Percentiles rank a stretch among this genome's conserved stretches.
Evolutionary conservation across 177 flowering plant genomes (phyloP).

Genomic region (Tripterygium wilfordii): DNA sequence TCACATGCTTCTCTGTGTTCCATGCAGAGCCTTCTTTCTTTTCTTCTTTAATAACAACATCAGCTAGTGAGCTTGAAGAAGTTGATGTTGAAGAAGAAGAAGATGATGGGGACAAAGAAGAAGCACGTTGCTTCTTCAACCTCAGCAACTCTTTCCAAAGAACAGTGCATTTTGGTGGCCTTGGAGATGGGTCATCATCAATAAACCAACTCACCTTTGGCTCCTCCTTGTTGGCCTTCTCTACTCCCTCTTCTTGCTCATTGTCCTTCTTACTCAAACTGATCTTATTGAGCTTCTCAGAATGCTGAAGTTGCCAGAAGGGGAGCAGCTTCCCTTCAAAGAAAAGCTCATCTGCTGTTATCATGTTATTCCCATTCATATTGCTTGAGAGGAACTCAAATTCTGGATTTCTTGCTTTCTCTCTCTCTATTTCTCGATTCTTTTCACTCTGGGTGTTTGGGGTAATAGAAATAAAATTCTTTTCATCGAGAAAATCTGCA

Average conservation of each 20-base stretch:
- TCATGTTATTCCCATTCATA: conserved; percentile 28
- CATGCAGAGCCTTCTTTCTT: conserved; percentile 28
- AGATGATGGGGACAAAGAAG: conserved; percentile 34
- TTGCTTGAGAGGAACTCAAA: conserved; percentile 74
- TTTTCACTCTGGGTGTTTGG: no score
- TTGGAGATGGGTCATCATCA: conserved; percentile 87
- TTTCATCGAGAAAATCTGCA: conserved; percentile 56
- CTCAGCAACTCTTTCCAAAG: conserved; percentile 79
- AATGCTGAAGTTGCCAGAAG: conserved; percentile 57
- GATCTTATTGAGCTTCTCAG: conserved; percentile 48
- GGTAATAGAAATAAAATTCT: conserved; percentile 48
- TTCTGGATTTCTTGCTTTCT: conserved; percentile 31
- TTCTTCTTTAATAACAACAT: conserved; percentile 20
- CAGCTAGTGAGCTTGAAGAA: conserved; percentile 44
- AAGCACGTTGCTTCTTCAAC: conserved; percentile 61
- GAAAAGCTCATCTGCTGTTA: conserved; percentile 81
- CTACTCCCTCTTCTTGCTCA: conserved; percentile 14
- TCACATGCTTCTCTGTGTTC: conserved; percentile 44
- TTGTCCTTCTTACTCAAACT: conserved; percentile 28
- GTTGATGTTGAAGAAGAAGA: conserved; percentile 57
- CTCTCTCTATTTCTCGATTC: conserved; percentile 13
- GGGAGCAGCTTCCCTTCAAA: conserved; percentile 82
- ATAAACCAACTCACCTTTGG: conserved; percentile 51
- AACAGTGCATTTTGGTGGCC: conserved; percentile 94
- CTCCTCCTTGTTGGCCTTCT: conserved; percentile 16